A percentile compares a stretch with the other conserved stretches of the same genome.
phyloP scores from a whole-genome alignment of 2,329 filamentous ascomycete species.

The Exophiala phaeomuriformis region DNA sequence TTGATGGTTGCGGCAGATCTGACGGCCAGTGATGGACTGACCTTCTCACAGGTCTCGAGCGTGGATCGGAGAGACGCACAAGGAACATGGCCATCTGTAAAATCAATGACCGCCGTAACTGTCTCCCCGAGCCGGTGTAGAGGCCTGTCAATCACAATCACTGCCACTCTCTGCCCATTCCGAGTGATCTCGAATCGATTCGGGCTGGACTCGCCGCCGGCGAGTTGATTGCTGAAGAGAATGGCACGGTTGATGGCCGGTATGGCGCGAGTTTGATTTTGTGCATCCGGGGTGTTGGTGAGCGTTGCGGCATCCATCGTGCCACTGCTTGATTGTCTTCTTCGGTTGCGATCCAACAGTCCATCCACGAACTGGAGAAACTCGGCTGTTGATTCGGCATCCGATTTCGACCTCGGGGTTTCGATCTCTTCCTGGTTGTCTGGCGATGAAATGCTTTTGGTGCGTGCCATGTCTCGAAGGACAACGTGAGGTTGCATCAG shows the following conservation, averaged over 20 bases:
- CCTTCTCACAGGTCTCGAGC: conserved; percentile 78
- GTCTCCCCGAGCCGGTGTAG: conserved; percentile 85
- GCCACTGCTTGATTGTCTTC: conserved; percentile 25
- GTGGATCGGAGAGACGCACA: conserved; percentile 80
- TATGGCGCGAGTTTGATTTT: conserved; percentile 51
- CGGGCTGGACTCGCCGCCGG: conserved; percentile 65
- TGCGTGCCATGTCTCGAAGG: conserved; percentile 70
- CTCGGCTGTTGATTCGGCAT: conserved; percentile 61
- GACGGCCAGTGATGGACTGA: conserved; percentile 72
- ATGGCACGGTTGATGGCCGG: conserved; percentile 89
- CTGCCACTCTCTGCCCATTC: conserved; percentile 82
- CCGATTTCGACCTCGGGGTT: conserved; percentile 39
- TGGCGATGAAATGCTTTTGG: conserved; percentile 46
- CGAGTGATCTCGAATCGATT: conserved; percentile 94
- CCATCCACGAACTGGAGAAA: conserved; percentile 25
- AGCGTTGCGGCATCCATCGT: conserved; percentile 16
- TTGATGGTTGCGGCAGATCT: conserved; percentile 79
- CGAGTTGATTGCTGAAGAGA: conserved; percentile 66
- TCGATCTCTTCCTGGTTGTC: conserved; percentile 36
- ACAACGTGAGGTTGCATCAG: conserved; percentile 90
- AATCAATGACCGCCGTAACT: conserved; percentile 77
- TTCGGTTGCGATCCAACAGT: conserved; percentile 22
- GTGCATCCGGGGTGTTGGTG: conserved; percentile 21
- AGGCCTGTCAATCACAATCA: conserved; percentile 79
- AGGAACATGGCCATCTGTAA: conserved; percentile 65